phyloP scores from a whole-genome alignment of 2,329 filamentous ascomycete genomes.

The Mariannaea sp. region DNA sequence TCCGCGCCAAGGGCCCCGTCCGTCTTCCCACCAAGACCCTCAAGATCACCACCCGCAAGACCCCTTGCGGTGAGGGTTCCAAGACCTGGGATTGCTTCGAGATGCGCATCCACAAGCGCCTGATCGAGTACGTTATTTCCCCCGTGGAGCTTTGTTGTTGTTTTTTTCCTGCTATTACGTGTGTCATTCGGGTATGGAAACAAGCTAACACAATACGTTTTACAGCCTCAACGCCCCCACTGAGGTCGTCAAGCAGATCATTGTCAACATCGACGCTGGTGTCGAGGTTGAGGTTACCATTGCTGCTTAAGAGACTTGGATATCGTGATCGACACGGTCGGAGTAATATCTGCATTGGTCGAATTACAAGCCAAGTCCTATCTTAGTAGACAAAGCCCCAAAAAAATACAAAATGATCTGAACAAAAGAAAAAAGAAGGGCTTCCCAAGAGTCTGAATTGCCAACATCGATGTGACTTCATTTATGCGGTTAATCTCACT shows the following conservation, averaged over 20 bases:
- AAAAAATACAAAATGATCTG: slow-evolving; percentile 18
- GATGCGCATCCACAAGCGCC: slow-evolving; percentile 99
- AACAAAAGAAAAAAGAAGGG: too few relatives aligned
- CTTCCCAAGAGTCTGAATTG: neutral
- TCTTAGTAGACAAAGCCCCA: slow-evolving; percentile 28
- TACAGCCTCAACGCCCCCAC: slow-evolving; percentile 88
- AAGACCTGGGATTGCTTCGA: slow-evolving; percentile 99
- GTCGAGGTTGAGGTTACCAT: slow-evolving; percentile 94
- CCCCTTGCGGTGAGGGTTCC: slow-evolving; percentile 98
- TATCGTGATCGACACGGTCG: slow-evolving; percentile 11
- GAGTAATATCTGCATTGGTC: slow-evolving; percentile 20
- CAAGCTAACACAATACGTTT: slow-evolving; percentile 23
- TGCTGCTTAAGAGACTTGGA: slow-evolving; percentile 59
- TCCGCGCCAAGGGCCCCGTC: slow-evolving; percentile 97
- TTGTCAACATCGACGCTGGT: slow-evolving; percentile 93
- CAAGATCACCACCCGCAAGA: slow-evolving; percentile 98
- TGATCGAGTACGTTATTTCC: slow-evolving; percentile 77
- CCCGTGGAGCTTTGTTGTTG: neutral
- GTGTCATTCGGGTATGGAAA: neutral
- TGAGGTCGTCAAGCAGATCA: slow-evolving; percentile 96
- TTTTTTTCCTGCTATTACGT: neutral
- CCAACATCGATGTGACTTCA: too few relatives aligned
- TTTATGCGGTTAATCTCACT: too few relatives aligned
- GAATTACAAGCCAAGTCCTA: slow-evolving; percentile 15
- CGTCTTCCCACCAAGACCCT: slow-evolving; percentile 97